phyloP scores from a whole-genome alignment of 306 rosid genomes.

The Carpinus viminea region DNA sequence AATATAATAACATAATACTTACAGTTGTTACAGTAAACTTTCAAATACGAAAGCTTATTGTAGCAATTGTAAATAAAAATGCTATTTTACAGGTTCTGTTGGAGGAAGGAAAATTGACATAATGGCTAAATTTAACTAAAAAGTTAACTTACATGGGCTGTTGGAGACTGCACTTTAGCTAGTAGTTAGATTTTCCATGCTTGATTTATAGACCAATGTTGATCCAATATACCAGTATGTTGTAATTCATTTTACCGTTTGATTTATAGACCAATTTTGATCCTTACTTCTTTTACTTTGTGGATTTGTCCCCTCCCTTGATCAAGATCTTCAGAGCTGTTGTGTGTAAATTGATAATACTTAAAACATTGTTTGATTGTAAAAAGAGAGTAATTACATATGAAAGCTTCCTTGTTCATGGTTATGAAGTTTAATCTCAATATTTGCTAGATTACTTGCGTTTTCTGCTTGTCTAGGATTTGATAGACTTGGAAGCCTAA shows the following conservation, averaged over 20 bases:
- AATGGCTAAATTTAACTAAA: too few species aligned
- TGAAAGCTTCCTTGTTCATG: slow-evolving; percentile 14
- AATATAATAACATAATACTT: too few species aligned
- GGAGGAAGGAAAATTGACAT: too few species aligned
- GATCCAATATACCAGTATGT: neutral
- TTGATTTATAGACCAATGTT: slow-evolving; percentile 10
- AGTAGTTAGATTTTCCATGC: slow-evolving; percentile 29
- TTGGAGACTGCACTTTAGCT: slow-evolving; percentile 11
- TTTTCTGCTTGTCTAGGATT: neutral
- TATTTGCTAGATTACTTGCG: neutral
- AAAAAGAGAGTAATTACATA: slow-evolving; percentile 13
- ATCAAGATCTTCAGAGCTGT: neutral
- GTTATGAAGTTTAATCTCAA: neutral
- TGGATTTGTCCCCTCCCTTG: neutral
- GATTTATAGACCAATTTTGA: slow-evolving; percentile 6
- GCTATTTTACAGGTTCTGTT: too few species aligned
- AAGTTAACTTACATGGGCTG: too few species aligned
- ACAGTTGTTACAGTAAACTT: too few species aligned
- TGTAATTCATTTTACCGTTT: slow-evolving; percentile 25
- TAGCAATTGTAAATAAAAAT: too few species aligned
- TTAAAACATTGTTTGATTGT: slow-evolving; percentile 12
- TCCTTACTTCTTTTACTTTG: neutral
- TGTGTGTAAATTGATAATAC: slow-evolving; percentile 42
- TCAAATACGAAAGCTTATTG: too few species aligned
- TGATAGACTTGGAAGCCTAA: neutral